Percentiles rank a stretch among this genome's conserved stretches.
These are phyloP conservation scores for Botrytis cinerea DNA, from an alignment of 2,329 filamentous ascomycete species.

Conservation along the genomic window DNA sequence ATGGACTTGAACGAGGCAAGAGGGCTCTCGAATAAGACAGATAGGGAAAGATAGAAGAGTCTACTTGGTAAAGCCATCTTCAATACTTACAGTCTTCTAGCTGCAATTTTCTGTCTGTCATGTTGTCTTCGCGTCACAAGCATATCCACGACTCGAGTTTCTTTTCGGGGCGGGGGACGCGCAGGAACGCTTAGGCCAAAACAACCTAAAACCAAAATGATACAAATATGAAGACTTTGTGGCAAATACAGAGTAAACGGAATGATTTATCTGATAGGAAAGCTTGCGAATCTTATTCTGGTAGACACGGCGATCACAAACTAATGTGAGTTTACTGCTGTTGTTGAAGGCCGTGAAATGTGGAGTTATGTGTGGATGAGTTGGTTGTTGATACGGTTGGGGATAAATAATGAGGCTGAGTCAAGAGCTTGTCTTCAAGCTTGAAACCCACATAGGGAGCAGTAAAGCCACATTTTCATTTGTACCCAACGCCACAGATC, in stretches of 20 bases:
- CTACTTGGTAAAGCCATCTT: background rate
- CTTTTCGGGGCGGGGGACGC: slow-evolving; percentile 27
- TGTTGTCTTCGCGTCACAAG: slow-evolving; percentile 59
- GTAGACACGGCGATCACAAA: background rate
- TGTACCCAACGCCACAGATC: background rate
- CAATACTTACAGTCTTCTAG: slow-evolving; percentile 77
- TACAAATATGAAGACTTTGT: slow-evolving; percentile 22
- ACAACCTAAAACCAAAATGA: slow-evolving; percentile 26
- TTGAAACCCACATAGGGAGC: background rate
- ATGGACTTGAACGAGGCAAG: background rate
- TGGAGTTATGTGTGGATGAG: slow-evolving; percentile 20
- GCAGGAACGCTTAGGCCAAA: slow-evolving; percentile 25
- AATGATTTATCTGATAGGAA: background rate
- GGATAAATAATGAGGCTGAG: slow-evolving; percentile 20
- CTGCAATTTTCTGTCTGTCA: slow-evolving; percentile 78
- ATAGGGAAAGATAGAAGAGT: background rate
- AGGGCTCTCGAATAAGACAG: background rate
- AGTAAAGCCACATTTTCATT: background rate
- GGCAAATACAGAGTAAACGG: slow-evolving; percentile 22
- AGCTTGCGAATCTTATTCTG: background rate
- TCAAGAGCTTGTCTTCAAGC: background rate
- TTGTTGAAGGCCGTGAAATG: background rate
- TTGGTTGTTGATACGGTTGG: slow-evolving; percentile 13
- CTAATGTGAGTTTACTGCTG: background rate
- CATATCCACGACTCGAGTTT: slow-evolving; percentile 55